Base-by-base conservation (phyloP, 257 asterid genomes). In the Solanum dulcamara region DNA sequence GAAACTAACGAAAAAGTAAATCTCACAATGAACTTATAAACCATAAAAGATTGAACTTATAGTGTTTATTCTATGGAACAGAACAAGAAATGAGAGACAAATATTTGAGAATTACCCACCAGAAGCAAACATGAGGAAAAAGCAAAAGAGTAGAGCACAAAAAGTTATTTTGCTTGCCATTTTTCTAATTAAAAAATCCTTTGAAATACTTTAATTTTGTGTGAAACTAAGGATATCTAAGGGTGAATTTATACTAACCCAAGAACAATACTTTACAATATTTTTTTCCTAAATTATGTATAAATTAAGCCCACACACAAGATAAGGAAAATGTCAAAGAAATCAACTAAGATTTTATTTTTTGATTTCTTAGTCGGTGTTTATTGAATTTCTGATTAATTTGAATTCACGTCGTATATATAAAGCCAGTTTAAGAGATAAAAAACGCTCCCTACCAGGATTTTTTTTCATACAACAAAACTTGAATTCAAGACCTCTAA, bases 141-240 rank as follows among this genome's bases (percentile, higher is more conserved):
- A 35, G 55, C 74, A 81, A 81, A 80, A 80, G 50, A 81, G 84
- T 4, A 81, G 1, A 38, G 53, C 74, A 57, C 33, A 55, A 0
- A 81, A 11, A 60, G 84, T 57, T n/a, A 38, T 24, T 55, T 81
- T 53, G 84, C 53, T 81, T 6, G 84, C 84, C 91, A 89, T 89
- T 33, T 35, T 57, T n/a, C 32, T n/a, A n/a, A 57, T 57, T 57
- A 9, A n/a, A 3, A 46, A 18, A 1, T 77, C 37, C 18, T 77
- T 77, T 77, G 15, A 42, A 75, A 7, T 46, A 46, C 42, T 77
- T 46, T 68, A 35, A 33, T 70, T 66, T 28, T 17, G 42, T 75
- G 83, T 46, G 62, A 77, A 77, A 46, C 7, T 7, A 0, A 46
- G 62, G 60, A 44, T 8, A 77, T 48, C 40, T 28, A 46, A 46